Evolutionary conservation across 768 basidiomycete genomes (phyloP).

Genomic region (Termitomyces sp.): DNA sequence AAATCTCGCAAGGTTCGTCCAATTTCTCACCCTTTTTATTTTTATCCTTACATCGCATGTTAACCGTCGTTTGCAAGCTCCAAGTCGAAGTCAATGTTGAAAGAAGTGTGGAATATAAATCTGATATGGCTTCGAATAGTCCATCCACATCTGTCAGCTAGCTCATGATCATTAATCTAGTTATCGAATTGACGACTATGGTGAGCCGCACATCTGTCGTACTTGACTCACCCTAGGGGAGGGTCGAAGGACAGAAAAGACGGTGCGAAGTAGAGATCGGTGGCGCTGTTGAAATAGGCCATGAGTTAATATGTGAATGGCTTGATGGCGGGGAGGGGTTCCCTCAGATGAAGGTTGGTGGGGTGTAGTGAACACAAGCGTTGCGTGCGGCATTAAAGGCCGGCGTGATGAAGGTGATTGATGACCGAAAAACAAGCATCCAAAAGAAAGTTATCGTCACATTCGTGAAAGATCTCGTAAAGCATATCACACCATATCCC

Average conservation of each 20-base stretch:
- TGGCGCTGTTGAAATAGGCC: no score
- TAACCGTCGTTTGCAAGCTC: background rate
- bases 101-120: slow-evolving; percentile 14
- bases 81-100: slow-evolving; percentile 16
- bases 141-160: background rate
- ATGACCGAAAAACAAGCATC: background rate
- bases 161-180: background rate
- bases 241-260: no score
- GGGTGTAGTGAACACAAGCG: no score
- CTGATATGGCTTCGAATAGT: slow-evolving; percentile 1
- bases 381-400: no score
- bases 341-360: no score
- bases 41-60: background rate
- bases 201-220: no score
- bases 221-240: no score
- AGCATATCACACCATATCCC: background rate
- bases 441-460: background rate
- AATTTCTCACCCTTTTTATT: no score
- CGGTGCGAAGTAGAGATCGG: no score
- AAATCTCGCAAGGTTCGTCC: slow-evolving; percentile 4
- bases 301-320: no score
- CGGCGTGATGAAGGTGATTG: no score
- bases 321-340: no score
- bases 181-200: background rate
- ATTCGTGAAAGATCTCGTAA: slow-evolving; percentile 1